Percentiles rank a stretch among this genome's conserved stretches.
Conservation (phyloP, 1,139 yeast species). For the Lodderomyces oxycetoniae region DNA sequence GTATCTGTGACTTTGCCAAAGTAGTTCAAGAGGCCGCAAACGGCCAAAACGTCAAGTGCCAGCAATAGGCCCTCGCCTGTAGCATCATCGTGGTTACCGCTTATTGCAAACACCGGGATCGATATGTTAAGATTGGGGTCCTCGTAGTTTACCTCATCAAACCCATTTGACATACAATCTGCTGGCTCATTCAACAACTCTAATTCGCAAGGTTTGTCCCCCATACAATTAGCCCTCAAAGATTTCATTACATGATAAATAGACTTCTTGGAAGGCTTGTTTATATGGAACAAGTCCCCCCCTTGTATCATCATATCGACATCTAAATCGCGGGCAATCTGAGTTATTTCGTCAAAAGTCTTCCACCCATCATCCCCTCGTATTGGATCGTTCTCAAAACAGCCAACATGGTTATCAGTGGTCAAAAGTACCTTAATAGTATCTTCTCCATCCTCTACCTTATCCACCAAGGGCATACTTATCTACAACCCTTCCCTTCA, state of each 20-base stretch:
- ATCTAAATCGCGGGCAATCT: constrained; percentile 62
- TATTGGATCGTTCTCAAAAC: constrained; percentile 81
- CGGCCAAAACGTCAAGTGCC: constrained; percentile 81
- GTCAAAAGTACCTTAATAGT: constrained; percentile 78
- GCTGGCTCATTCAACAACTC: constrained; percentile 80
- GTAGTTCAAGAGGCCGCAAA: constrained; percentile 80
- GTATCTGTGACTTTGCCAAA: constrained; percentile 80
- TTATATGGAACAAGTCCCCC: constrained; percentile 89
- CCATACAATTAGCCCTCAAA: constrained; percentile 69
- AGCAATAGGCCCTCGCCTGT: constrained; percentile 84
- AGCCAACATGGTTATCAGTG: constrained; percentile 97
- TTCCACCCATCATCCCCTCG: constrained; percentile 87
- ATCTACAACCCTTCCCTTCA: too few relatives aligned
- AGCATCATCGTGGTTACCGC: constrained; percentile 97
- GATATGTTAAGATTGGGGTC: constrained; percentile 87
- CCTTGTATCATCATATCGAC: constrained; percentile 90
- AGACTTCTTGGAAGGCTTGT: constrained; percentile 84
- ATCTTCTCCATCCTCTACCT: constrained; percentile 44
- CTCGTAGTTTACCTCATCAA: constrained; percentile 76
- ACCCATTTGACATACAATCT: constrained; percentile 51
- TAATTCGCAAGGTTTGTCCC: constrained; percentile 83
- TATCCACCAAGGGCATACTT: constrained; percentile 42
- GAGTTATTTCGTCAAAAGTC: constrained; percentile 80
- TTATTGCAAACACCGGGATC: constrained; percentile 89
- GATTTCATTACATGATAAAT: constrained; percentile 78